These are phyloP conservation scores for Fusarium graminum DNA, from an alignment of 2,329 filamentous ascomycete genomes.

Conservation along the genomic window DNA sequence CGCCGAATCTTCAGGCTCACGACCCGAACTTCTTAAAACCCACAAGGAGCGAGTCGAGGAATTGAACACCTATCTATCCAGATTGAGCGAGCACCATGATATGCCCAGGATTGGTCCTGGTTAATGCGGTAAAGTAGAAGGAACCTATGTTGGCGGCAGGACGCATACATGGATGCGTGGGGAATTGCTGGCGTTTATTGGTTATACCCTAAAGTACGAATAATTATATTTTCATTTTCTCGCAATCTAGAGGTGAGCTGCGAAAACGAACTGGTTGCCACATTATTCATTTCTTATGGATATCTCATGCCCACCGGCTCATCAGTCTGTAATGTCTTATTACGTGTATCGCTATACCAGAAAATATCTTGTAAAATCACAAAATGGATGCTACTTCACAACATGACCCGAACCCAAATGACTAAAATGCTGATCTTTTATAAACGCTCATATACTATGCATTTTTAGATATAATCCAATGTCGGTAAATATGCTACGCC, in stretches of 20 bases:
- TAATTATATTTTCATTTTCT: not conserved
- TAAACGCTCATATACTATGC: constrained; percentile 42
- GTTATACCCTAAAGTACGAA: constrained; percentile 43
- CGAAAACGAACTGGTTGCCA: too few relatives aligned
- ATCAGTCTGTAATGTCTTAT: not conserved
- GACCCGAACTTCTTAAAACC: constrained; percentile 88
- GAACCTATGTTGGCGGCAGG: not conserved
- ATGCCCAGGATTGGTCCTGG: constrained; percentile 81
- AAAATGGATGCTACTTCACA: not conserved
- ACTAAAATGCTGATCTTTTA: constrained; percentile 24
- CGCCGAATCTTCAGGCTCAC: constrained; percentile 68
- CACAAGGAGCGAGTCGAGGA: constrained; percentile 98
- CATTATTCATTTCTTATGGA: not conserved
- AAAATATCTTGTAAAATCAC: not conserved
- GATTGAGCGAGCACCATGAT: constrained; percentile 95
- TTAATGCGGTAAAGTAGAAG: constrained; percentile 49
- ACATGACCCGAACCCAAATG: not conserved
- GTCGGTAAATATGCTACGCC: constrained; percentile 39
- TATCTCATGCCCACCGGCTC: not conserved
- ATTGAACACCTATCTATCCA: constrained; percentile 91
- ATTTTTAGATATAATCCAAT: constrained; percentile 40
- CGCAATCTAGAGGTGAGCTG: not conserved
- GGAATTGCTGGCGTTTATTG: constrained; percentile 48
- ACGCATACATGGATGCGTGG: not conserved
- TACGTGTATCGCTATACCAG: not conserved